A percentile compares a stretch with the other conserved stretches of the same genome.
These are phyloP conservation scores for Gnetum montanum DNA, from an alignment of 75 land plant genomes.

Conservation along the genomic window DNA sequence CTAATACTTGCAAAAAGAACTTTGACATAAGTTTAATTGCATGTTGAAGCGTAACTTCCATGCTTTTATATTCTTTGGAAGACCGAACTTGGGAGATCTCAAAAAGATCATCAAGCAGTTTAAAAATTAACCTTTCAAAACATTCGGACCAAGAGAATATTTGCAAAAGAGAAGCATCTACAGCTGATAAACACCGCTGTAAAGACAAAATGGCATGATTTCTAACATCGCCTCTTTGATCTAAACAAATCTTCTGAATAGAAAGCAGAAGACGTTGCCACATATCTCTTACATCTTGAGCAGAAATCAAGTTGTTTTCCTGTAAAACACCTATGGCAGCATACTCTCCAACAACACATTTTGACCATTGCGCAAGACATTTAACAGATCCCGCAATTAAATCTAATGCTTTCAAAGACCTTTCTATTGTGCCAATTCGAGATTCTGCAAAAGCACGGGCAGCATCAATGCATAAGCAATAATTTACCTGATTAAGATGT, in stretches of 20 bases:
- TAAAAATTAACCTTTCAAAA: constrained; percentile 39
- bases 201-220: constrained; percentile 36
- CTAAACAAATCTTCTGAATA: constrained; percentile 29
- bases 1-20: constrained; percentile 39
- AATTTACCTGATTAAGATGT: constrained; percentile 52
- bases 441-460: constrained; percentile 54
- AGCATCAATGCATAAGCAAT: constrained; percentile 70
- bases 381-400: constrained; percentile 39
- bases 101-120: constrained; percentile 38
- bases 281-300: constrained; percentile 44
- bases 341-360: constrained; percentile 5
- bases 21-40: constrained; percentile 43
- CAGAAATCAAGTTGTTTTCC: background rate
- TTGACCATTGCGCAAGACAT: constrained; percentile 31
- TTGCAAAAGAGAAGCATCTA: constrained; percentile 19
- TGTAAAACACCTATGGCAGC: background rate
- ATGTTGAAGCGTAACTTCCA: constrained; percentile 33
- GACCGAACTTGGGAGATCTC: constrained; percentile 38
- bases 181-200: constrained; percentile 39
- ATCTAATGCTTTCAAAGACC: constrained; percentile 34
- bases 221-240: constrained; percentile 45
- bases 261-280: constrained; percentile 37
- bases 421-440: constrained; percentile 36
- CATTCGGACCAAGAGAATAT: constrained; percentile 26
- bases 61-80: constrained; percentile 41